phyloP scores from a whole-genome alignment of 2,329 filamentous ascomycete genomes.

The Phyllosticta citrichinensis region DNA sequence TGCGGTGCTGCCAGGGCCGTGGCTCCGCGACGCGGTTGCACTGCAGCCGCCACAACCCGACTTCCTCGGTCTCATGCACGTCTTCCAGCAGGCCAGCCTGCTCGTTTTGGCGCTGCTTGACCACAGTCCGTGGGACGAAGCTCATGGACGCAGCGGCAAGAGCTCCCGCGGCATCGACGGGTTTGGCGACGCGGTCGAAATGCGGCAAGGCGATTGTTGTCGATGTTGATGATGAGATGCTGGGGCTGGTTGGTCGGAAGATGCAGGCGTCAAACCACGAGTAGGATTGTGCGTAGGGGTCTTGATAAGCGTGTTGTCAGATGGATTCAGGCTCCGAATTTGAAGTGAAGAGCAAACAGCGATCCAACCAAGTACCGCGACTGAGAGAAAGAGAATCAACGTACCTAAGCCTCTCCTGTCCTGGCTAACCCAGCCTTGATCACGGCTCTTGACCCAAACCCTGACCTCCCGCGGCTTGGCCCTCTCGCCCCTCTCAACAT shows the following conservation, averaged over 20 bases:
- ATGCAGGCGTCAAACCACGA: slow-evolving; percentile 25
- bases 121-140: slow-evolving; percentile 13
- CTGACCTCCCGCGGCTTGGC: slow-evolving; percentile 17
- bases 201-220: background rate
- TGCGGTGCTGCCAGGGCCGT: background rate
- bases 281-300: slow-evolving; percentile 20
- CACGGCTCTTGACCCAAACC: slow-evolving; percentile 18
- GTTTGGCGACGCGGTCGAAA: background rate
- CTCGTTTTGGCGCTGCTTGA: slow-evolving; percentile 13
- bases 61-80: background rate
- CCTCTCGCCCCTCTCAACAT: background rate
- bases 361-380: background rate
- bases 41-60: slow-evolving; percentile 21
- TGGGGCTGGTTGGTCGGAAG: slow-evolving; percentile 18
- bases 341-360: background rate
- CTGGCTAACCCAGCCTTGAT: slow-evolving; percentile 24
- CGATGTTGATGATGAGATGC: background rate
- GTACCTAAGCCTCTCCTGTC: background rate
- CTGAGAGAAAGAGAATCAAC: too few species aligned
- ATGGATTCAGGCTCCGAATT: background rate
- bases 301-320: background rate
- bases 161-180: background rate
- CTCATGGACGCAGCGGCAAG: slow-evolving; percentile 8
- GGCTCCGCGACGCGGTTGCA: slow-evolving; percentile 19
- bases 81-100: slow-evolving; percentile 13